phyloP scores from a whole-genome alignment of 2,329 filamentous ascomycete species.

The Botrytis galanthina region DNA sequence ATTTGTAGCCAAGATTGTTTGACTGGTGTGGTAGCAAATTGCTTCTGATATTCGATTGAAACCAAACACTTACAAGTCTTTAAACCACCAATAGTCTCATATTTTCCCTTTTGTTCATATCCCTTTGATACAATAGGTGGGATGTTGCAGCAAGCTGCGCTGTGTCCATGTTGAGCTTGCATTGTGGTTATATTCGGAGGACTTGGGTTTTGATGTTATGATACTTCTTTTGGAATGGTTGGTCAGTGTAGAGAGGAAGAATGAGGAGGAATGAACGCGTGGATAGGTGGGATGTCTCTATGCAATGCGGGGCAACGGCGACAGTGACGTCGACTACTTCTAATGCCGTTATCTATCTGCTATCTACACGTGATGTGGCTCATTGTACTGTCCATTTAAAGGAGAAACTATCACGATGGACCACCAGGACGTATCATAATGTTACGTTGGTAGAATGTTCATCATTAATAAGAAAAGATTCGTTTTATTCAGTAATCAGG shows the following conservation, averaged over 20 bases:
- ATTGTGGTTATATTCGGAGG: neutral
- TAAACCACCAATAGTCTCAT: conserved; percentile 54
- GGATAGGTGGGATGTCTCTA: neutral
- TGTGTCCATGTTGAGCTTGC: conserved; percentile 46
- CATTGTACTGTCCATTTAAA: neutral
- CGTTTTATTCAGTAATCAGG: neutral
- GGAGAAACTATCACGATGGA: neutral
- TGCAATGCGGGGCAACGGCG: conserved; percentile 9
- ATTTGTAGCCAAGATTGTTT: neutral
- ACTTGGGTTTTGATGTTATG: neutral
- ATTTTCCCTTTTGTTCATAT: conserved; percentile 55
- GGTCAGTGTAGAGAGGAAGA: neutral
- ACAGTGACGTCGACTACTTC: conserved; percentile 13
- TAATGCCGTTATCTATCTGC: neutral
- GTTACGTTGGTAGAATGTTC: neutral
- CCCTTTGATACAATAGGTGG: conserved; percentile 56
- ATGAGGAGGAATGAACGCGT: neutral
- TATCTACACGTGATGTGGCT: conserved; percentile 17
- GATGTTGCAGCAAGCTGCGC: conserved; percentile 56
- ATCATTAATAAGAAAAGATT: neutral
- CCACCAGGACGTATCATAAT: neutral
- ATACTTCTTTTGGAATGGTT: neutral
- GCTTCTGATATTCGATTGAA: neutral
- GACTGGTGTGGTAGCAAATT: neutral
- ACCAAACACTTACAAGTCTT: conserved; percentile 48